Conservation (phyloP, 1,284 basidiomycete genomes). For the Pseudozyma flocculosa region DNA sequence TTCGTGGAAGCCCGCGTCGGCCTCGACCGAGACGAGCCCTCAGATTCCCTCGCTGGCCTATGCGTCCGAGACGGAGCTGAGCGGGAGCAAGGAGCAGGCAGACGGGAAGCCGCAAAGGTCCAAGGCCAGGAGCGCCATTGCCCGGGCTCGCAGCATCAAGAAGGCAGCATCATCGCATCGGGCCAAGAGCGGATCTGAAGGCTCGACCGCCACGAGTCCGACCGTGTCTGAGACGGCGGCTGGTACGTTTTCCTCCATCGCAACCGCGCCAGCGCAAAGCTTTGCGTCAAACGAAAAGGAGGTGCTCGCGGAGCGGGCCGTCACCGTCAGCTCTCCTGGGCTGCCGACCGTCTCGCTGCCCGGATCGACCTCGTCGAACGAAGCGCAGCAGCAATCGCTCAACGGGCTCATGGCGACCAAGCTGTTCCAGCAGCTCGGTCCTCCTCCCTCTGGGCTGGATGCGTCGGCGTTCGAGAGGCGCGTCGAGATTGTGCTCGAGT, state of each 20-base stretch:
- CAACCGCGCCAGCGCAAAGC: no score
- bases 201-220: background rate
- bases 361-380: background rate
- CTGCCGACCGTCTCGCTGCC: background rate
- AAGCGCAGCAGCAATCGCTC: background rate
- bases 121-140: background rate
- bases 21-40: background rate
- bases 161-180: background rate
- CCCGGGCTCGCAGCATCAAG: background rate
- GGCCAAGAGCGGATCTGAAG: background rate
- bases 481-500: conserved; percentile 7
- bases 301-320: no score
- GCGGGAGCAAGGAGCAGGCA: background rate
- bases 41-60: background rate
- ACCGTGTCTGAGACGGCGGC: background rate
- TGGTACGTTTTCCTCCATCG: background rate
- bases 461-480: conserved; percentile 5
- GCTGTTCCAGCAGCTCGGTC: conserved; percentile 20
- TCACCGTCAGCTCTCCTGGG: background rate
- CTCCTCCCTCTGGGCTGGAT: conserved; percentile 15
- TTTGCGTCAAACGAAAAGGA: no score
- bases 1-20: background rate
- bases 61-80: background rate
- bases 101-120: background rate
- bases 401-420: conserved; percentile 3